Evolutionary conservation across 2,329 filamentous ascomycete species (phyloP), one percentile per base, ranked within the genome.

Genomic region (Aspergillus fischeri): DNA sequence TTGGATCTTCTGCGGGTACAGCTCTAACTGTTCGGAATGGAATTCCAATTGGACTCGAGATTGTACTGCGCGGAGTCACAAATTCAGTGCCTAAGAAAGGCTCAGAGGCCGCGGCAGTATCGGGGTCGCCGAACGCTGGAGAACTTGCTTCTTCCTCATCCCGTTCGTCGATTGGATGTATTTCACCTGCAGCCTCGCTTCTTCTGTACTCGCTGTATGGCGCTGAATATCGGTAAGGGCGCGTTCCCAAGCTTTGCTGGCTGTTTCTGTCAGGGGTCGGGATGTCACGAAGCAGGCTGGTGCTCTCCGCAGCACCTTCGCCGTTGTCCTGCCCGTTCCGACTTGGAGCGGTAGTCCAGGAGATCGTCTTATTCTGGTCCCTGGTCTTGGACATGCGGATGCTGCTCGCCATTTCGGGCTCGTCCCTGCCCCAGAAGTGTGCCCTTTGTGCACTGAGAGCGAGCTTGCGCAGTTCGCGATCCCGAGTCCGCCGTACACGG

Each of bases 81-180:
- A 69, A 67, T 6, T 62, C 58, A 2, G 67, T 64, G 44, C 71
- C 67, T 28, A 61, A 52, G 44, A 70, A 68, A 6, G 67, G 66
- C 32, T 74, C 70, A 5, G 65, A 60, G 0, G 59, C 47, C 11
- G 65, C 64, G 20, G 55, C 49, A 7, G 32, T 49, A 14, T 48
- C 45, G 6, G 35, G 51, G n/a, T 50, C 56, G 44, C 44, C 11
- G 44, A 25, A 24, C 4, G 4, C 44, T 47, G 4, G 8, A 10
- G 28, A 20, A 14, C 56, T 48, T 17, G 76, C 76, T 56, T 84
- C 82, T 52, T 85, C 82, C 60, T 86, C 85, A 57, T 87, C 85
- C 11, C 80, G 73, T 66, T 86, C 83, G 41, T 86, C 84, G 49
- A 88, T 88, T 0, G 84, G 83, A 65, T 86, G 84, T 27, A 87